Evolutionary conservation across 164 flowering plant genomes (phyloP).

Genomic region (Vitis amurensis): DNA sequence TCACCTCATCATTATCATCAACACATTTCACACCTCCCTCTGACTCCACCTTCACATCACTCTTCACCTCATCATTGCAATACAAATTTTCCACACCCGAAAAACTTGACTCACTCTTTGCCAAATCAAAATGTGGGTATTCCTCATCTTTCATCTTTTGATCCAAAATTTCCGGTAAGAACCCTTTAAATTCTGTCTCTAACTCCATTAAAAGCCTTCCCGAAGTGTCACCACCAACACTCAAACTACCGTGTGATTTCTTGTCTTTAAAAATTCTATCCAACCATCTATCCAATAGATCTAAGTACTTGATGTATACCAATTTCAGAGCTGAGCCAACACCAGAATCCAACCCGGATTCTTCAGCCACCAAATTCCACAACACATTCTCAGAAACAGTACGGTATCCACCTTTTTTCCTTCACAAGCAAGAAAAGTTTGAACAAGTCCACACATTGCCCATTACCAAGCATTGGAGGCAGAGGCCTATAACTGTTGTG

Average conservation of each 20-base stretch:
- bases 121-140: slow-evolving; percentile 1
- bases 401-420: slow-evolving; percentile 51
- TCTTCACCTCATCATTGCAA: slow-evolving; percentile 2
- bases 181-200: slow-evolving; percentile 26
- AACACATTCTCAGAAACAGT: slow-evolving; percentile 29
- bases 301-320: slow-evolving; percentile 59
- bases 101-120: slow-evolving; percentile 6
- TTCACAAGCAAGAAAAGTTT: slow-evolving; percentile 53
- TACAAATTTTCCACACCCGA: background rate
- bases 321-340: slow-evolving; percentile 42
- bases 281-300: slow-evolving; percentile 43
- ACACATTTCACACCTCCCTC: background rate
- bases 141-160: slow-evolving; percentile 23
- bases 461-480: slow-evolving; percentile 63
- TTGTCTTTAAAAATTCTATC: slow-evolving; percentile 17
- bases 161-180: slow-evolving; percentile 19
- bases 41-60: background rate
- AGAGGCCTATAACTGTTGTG: slow-evolving; percentile 28
- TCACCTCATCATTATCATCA: slow-evolving; percentile 3
- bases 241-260: slow-evolving; percentile 6
- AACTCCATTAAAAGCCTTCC: slow-evolving; percentile 30
- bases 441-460: slow-evolving; percentile 54
- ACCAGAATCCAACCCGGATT: slow-evolving; percentile 40
- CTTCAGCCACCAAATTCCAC: slow-evolving; percentile 51
- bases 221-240: slow-evolving; percentile 5